Base-by-base conservation (phyloP, 495 filamentous ascomycete genomes). In the Annulohypoxylon stygium region DNA sequence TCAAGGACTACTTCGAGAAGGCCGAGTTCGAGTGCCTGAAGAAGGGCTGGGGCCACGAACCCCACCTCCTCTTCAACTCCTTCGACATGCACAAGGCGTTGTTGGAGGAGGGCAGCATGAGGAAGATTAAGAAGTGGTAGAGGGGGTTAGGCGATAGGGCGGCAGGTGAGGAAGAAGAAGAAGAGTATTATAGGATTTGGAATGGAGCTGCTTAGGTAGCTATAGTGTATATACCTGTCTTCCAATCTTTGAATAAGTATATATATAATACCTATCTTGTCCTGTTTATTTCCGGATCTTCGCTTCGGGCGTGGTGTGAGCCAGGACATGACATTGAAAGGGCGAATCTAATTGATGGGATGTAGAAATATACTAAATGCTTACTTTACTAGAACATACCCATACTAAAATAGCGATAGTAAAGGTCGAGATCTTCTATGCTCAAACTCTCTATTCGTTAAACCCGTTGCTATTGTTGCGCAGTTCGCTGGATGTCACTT, bases 1-100 rank as follows among this genome's bases (percentile, higher is more conserved):
- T 97, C 62, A 83, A 84, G 75, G 93, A 93, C 77, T 97, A 97
- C 82, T 91, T 94, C 53, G 92, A 94, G 58, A 92, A 92, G 74
- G 93, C 94, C 18, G 94, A 97, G 84, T 93, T 86, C 75, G 92
- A 96, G 83, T 97, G 93, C 78, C 77, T 97, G 80, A 88, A 86
- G 80, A 95, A 94, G 88, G 94, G 93, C 39, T 92, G 91, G 93
- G 93, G 92, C 47, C 94, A 96, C 81, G 93, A 97, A 85, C 93
- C 94, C 25, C 93, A 97, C 78, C 82, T 96, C 81, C 82, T 97
- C 51, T 95, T 88, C 83, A 90, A 96, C 80, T 83, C 87, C 16
- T 97, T 97, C 81, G 92, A 96, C 79, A 94, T 97, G 93, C 94
- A 97, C 81, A 89, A 91, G 84, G 91, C 92, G 62, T 81, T 97